Evolutionary conservation across 352 stramenopile genomes (phyloP), one percentile per base, ranked within the genome.

Genomic region (Proteromonas lacertae): DNA sequence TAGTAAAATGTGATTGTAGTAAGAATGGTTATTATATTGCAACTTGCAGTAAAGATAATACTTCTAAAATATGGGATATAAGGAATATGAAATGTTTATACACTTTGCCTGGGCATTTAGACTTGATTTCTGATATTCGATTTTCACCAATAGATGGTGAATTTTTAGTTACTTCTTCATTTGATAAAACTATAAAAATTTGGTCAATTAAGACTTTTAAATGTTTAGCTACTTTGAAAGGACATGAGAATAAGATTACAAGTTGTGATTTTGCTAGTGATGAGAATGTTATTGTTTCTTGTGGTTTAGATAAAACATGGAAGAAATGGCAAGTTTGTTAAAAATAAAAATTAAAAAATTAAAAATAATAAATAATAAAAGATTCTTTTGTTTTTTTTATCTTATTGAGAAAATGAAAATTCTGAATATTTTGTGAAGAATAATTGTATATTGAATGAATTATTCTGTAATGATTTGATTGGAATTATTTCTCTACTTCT

Each of bases 241-340:
- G 72, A 21, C 80, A 92, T 50, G 71, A 88, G 43, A 77, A 76
- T 33, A 90, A 92, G 49, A 64, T 92, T 18, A 91, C 86, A 66
- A 61, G 66, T 3, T 62, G 74, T 8, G 76, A 88, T 51, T 64
- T 92, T 28, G 57, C 76, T 18, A 52, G 51, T 9, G 69, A 80
- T 35, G 69, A 81, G 36, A 70, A 55, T 35, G 59, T 69, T 44
- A 14, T 82, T 23, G 64, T 76, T 14, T 74, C 66, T 1, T 69
- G 60, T 25, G 68, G 69, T 12, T 81, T 72, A 31, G 69, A 84
- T 33, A 64, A 67, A 26, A 84, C 69, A 5, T 76, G 81, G 44
- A 84, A 84, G 51, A 53, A 73, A 8, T 84, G 69, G 69, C n/a
- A n/a, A n/a, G n/a, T n/a, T n/a, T n/a, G n/a, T n/a, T n/a, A n/a